Conservation (phyloP, 352 stramenopile genomes). For the Elongisporangium prolatum region DNA sequence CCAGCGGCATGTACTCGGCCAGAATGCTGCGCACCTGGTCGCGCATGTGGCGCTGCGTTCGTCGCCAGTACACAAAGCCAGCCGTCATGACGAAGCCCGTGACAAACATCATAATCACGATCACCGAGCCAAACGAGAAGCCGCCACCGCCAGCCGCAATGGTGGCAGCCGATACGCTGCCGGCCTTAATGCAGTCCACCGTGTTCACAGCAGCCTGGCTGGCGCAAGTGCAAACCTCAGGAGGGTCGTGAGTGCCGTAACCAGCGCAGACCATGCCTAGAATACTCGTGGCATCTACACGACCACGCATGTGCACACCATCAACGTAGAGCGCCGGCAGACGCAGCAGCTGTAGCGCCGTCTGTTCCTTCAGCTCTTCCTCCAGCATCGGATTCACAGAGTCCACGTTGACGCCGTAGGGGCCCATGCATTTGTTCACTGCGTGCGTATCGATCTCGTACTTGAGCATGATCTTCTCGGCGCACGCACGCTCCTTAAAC, state of each 20-base stretch:
- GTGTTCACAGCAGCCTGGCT: constrained; percentile 59
- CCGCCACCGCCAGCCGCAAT: constrained; percentile 36
- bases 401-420: constrained; percentile 88
- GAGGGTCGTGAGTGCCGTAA: constrained; percentile 78
- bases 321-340: constrained; percentile 95
- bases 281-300: constrained; percentile 84
- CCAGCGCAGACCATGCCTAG: constrained; percentile 82
- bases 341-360: constrained; percentile 87
- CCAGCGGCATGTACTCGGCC: constrained; percentile 96
- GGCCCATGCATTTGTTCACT: constrained; percentile 93
- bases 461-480: constrained; percentile 89
- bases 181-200: constrained; percentile 66
- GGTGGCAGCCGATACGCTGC: constrained; percentile 60
- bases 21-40: constrained; percentile 94
- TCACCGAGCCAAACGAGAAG: constrained; percentile 80
- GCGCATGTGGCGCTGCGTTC: constrained; percentile 92
- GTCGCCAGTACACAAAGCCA: constrained; percentile 89
- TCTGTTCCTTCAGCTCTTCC: constrained; percentile 87
- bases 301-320: constrained; percentile 88
- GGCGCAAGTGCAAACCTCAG: constrained; percentile 71
- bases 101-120: constrained; percentile 83
- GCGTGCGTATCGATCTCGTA: constrained; percentile 74
- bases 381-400: constrained; percentile 87
- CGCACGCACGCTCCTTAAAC: constrained; percentile 87
- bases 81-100: constrained; percentile 62